Evolutionary conservation across 2,329 filamentous ascomycete genomes (phyloP), one percentile per base, ranked within the genome.

Genomic region (Keithomyces neogunnii): DNA sequence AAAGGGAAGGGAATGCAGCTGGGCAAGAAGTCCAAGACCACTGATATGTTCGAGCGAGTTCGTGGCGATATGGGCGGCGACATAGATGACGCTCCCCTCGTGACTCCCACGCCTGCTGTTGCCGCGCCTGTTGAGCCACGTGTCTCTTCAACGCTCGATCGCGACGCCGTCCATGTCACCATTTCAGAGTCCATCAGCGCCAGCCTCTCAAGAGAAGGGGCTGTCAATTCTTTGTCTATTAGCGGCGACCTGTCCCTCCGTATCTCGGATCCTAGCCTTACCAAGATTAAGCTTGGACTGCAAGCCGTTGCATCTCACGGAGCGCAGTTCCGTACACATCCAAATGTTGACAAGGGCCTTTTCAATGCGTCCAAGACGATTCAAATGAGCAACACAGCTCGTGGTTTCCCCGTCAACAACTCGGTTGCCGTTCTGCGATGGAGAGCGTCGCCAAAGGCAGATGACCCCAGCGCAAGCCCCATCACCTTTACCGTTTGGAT

Each of bases 1-100:
- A 89, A 95, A 72, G 90, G 89, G 62, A 99, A 99, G 76, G 93
- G 93, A 60, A 99, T 99, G 95, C 92, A 97, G 70, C 77, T 99
- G 52, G 93, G 93, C 71, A 97, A 97, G 77, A 99, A 99, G 75
- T 95, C 89, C 54, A 97, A 97, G 76, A 91, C 89, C 28, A 95
- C 88, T 32, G 92, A 95, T 68, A 96, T 97, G 78, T 97, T 95
- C 67, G 92, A 97, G 71, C 88, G 91, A 63, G 91, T 99, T 35
- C 86, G 90, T 59, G 89, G 88, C 53, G 92, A 97, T 58, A 78
- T 97, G 65, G 91, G 90, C n/a, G 80, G 85, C 38, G 89, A 95
- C 64, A 83, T 83, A 38, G 90, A 96, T 65, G 85, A 90, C 50
- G 71, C 73, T 43, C 89, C 89, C 38, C 77, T 95, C 30, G 84